Percentiles rank a stretch among this genome's conserved stretches.
phyloP scores from a whole-genome alignment of 2,329 filamentous ascomycete species.

The Plenodomus lindquistii region DNA sequence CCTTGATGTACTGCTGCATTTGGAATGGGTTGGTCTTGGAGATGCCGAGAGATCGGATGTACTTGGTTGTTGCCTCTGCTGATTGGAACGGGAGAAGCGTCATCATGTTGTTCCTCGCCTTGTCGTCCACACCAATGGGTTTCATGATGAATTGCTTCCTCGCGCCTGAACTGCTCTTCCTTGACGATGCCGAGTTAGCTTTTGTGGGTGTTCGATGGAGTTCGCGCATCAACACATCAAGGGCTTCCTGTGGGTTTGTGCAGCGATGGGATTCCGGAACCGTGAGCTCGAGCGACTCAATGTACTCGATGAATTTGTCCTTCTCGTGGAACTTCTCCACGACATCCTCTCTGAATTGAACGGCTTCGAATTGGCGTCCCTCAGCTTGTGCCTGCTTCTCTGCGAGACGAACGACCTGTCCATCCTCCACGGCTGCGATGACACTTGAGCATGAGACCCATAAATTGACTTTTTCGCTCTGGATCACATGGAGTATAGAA shows the following conservation, averaged over 20 bases:
- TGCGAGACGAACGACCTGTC: slow-evolving; percentile 56
- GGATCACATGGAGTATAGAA: slow-evolving; percentile 62
- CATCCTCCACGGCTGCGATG: slow-evolving; percentile 67
- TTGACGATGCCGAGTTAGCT: not conserved
- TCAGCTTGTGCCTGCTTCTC: slow-evolving; percentile 54
- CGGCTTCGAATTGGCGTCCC: slow-evolving; percentile 61
- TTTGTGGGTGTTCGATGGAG: slow-evolving; percentile 10
- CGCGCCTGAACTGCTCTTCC: slow-evolving; percentile 18
- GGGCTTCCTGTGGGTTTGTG: slow-evolving; percentile 56
- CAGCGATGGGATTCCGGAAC: slow-evolving; percentile 55
- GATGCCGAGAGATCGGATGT: slow-evolving; percentile 60
- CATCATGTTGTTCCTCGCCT: slow-evolving; percentile 61
- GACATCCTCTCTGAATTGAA: slow-evolving; percentile 64
- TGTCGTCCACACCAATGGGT: slow-evolving; percentile 64
- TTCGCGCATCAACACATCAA: slow-evolving; percentile 53
- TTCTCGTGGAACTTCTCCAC: slow-evolving; percentile 67
- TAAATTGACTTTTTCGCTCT: slow-evolving; percentile 64
- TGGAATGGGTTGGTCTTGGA: slow-evolving; percentile 63
- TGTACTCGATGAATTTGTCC: slow-evolving; percentile 65
- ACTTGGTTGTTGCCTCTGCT: slow-evolving; percentile 56
- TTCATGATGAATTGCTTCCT: slow-evolving; percentile 67
- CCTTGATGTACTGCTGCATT: slow-evolving; percentile 68
- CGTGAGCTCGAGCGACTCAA: slow-evolving; percentile 49
- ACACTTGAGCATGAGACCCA: slow-evolving; percentile 78
- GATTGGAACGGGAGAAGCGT: slow-evolving; percentile 64